A percentile compares a stretch with the other conserved stretches of the same genome.
These are phyloP conservation scores for Flaveria floridana DNA, from an alignment of 140 eudicot species.

Conservation along the genomic window DNA sequence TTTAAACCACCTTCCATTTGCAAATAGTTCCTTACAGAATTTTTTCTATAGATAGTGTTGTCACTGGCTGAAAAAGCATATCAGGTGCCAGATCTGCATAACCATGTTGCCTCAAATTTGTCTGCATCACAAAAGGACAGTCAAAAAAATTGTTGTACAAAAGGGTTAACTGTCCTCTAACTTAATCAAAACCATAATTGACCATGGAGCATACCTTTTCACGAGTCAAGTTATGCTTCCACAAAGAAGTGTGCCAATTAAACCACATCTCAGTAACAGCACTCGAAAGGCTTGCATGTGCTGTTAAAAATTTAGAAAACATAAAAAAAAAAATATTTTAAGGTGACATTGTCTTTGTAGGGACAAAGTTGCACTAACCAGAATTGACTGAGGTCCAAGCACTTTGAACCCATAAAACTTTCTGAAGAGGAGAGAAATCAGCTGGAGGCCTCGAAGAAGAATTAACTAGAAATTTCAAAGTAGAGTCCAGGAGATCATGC, in stretches of 20 bases:
- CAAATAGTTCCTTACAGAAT: slow-evolving; percentile 47
- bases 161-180: not conserved
- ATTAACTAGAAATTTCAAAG: slow-evolving; percentile 48
- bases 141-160: not conserved
- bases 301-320: slow-evolving; percentile 38
- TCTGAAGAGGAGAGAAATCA: slow-evolving; percentile 72
- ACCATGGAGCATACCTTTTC: slow-evolving; percentile 44
- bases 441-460: slow-evolving; percentile 80
- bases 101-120: slow-evolving; percentile 32
- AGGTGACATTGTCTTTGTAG: not conserved
- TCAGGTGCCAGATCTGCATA: slow-evolving; percentile 47
- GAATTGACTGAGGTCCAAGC: slow-evolving; percentile 60
- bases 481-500: slow-evolving; percentile 36
- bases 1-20: not conserved
- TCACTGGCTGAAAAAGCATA: slow-evolving; percentile 73
- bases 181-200: slow-evolving; percentile 14
- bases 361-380: slow-evolving; percentile 44
- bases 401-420: slow-evolving; percentile 59
- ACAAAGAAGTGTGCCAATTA: slow-evolving; percentile 83
- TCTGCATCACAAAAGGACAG: slow-evolving; percentile 39
- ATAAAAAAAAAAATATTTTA: slow-evolving; percentile 2
- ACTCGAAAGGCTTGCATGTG: slow-evolving; percentile 47
- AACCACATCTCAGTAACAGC: slow-evolving; percentile 81
- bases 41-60: slow-evolving; percentile 46
- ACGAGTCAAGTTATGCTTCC: slow-evolving; percentile 48